Base-by-base conservation (phyloP, 2,329 filamentous ascomycete genomes). In the Ophiocordyceps camponoti-leonardi region DNA sequence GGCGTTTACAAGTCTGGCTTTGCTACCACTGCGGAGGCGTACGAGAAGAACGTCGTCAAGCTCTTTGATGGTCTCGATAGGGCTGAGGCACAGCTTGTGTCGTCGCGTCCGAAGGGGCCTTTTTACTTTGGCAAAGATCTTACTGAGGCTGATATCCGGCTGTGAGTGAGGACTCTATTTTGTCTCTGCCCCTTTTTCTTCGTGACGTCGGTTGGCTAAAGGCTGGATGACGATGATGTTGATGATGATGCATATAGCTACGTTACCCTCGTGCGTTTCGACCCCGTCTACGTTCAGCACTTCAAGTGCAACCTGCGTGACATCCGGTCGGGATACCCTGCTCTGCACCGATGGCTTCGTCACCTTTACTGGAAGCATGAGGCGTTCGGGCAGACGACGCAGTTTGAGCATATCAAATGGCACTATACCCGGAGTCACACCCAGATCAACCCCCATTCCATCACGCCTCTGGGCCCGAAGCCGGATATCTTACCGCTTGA, bases 371-470 rank as follows among this genome's bases (percentile, higher is more conserved):
- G 87, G 87, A 81, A 81, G 53, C 61, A 78, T 22, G 69, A 78
- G 0, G 86, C 86, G 2, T 95, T 94, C 66, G 68, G 69, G 50
- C 76, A 83, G 44, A 92, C 87, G 49, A 94, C 88, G 20, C 76
- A 95, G 62, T 94, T 94, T 61, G 77, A 93, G 61, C 92, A 98
- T 66, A 96, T 96, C 68, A 95, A 94, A 75, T 82, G 69, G 61
- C 77, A 81, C 60, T 77, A 76, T 59, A 77, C 75, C 49, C 67
- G 70, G 54, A 77, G 72, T 52, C 74, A 79, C 55, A 69, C 68
- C 11, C 72, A 82, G 65, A 81, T 83, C 58, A 83, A 83, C 62
- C 79, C 77, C 16, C 62, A 68, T 44, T 67, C 71, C 37, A 94
- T 98, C 58, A 90, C 86, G 22, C 88, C 90, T 1, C 58, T 94